Evolutionary conservation across 1,284 basidiomycete species (phyloP).

Genomic region (Pisolithus thermaeus): DNA sequence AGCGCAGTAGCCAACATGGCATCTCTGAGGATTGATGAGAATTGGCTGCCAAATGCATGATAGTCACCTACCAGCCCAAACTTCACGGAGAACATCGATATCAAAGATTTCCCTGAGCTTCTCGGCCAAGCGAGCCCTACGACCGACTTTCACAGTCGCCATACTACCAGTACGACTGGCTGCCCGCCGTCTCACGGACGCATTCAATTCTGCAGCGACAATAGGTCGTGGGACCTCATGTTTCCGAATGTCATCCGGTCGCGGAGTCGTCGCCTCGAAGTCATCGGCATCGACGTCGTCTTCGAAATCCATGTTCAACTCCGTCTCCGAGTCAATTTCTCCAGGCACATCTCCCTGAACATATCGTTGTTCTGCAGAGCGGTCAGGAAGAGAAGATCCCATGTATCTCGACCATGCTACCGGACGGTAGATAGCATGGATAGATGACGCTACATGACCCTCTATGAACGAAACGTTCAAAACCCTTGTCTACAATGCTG

Average conservation of each 20-base stretch:
- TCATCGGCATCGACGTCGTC: slow-evolving; percentile 59
- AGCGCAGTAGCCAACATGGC: slow-evolving; percentile 84
- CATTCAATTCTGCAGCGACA: slow-evolving; percentile 15
- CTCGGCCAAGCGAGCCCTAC: slow-evolving; percentile 70
- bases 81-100: slow-evolving; percentile 72
- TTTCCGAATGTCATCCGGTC: slow-evolving; percentile 28
- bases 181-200: slow-evolving; percentile 20
- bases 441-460: slow-evolving; percentile 64
- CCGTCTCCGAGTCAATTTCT: slow-evolving; percentile 24
- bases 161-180: slow-evolving; percentile 53
- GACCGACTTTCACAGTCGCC: slow-evolving; percentile 63
- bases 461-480: slow-evolving; percentile 10
- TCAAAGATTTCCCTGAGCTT: slow-evolving; percentile 86
- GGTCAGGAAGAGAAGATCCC: slow-evolving; percentile 28
- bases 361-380: slow-evolving; percentile 23
- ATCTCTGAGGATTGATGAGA: slow-evolving; percentile 50
- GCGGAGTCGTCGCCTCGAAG: slow-evolving; percentile 45
- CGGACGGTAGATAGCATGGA: slow-evolving; percentile 81
- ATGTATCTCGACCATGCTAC: slow-evolving; percentile 57
- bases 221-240: slow-evolving; percentile 14
- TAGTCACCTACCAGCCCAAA: slow-evolving; percentile 62
- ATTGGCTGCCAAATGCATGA: slow-evolving; percentile 4
- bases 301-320: slow-evolving; percentile 24
- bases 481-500: slow-evolving; percentile 13
- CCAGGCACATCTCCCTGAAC: slow-evolving; percentile 8